These are phyloP conservation scores for Rhexocercosporidium sp. DNA, from an alignment of 2,329 filamentous ascomycete species.

Conservation along the genomic window DNA sequence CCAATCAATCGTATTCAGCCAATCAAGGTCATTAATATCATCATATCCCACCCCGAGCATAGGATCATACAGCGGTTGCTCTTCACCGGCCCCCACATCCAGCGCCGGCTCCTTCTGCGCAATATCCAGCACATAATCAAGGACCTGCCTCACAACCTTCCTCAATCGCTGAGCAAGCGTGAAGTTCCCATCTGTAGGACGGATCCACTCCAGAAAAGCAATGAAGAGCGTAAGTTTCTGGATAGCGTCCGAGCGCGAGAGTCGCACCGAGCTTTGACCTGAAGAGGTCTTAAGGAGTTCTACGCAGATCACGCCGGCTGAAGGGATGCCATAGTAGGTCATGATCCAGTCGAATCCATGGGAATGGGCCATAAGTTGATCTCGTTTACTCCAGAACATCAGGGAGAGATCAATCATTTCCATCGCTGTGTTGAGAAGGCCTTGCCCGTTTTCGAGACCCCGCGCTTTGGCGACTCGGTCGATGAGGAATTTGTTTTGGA, in stretches of 20 bases:
- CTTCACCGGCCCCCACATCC: neutral
- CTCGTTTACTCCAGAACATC: slow-evolving; percentile 40
- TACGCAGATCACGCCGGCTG: slow-evolving; percentile 39
- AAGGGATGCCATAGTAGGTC: slow-evolving; percentile 36
- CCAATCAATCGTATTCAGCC: slow-evolving; percentile 40
- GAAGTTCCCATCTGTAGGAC: slow-evolving; percentile 41
- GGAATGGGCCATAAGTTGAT: slow-evolving; percentile 33
- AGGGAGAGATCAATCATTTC: slow-evolving; percentile 37
- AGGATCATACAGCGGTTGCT: slow-evolving; percentile 26
- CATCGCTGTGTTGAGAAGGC: slow-evolving; percentile 36
- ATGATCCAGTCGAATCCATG: slow-evolving; percentile 40
- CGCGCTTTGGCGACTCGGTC: slow-evolving; percentile 36
- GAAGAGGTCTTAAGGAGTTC: slow-evolving; percentile 36
- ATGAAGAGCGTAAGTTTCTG: slow-evolving; percentile 41
- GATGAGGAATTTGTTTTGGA: slow-evolving; percentile 40
- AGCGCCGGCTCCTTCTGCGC: slow-evolving; percentile 11
- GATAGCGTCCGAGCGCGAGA: slow-evolving; percentile 38
- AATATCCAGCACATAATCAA: slow-evolving; percentile 37
- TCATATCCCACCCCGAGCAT: slow-evolving; percentile 23
- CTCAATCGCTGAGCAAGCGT: slow-evolving; percentile 33
- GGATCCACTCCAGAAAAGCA: slow-evolving; percentile 41
- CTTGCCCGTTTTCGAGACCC: slow-evolving; percentile 31
- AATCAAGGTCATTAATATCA: slow-evolving; percentile 35
- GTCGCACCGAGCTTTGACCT: slow-evolving; percentile 23
- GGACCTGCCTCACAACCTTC: slow-evolving; percentile 34